phyloP scores from a whole-genome alignment of 2,329 filamentous ascomycete species.

The Fusarium clavum region DNA sequence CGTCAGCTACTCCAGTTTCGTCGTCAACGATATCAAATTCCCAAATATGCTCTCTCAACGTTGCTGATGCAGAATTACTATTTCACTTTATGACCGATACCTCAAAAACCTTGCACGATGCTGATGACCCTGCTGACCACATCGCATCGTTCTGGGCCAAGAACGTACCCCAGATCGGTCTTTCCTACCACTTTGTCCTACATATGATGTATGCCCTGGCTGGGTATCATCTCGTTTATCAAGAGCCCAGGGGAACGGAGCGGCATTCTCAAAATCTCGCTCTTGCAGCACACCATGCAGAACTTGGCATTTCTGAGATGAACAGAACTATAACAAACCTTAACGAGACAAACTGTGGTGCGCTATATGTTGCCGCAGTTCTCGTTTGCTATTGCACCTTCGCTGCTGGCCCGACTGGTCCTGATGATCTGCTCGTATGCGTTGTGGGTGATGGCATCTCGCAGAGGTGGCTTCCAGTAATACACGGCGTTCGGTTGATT shows the following conservation, averaged over 20 bases:
- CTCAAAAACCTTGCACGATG: slow-evolving; percentile 40
- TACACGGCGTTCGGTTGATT: slow-evolving; percentile 45
- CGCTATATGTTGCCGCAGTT: slow-evolving; percentile 46
- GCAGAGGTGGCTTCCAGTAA: slow-evolving; percentile 44
- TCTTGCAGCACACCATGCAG: slow-evolving; percentile 44
- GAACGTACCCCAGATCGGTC: slow-evolving; percentile 47
- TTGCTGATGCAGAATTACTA: slow-evolving; percentile 48
- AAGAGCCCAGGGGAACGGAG: slow-evolving; percentile 37
- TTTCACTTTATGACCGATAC: slow-evolving; percentile 47
- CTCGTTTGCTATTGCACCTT: slow-evolving; percentile 49
- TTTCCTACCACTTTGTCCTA: slow-evolving; percentile 47
- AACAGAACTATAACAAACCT: slow-evolving; percentile 41
- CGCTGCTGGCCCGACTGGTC: slow-evolving; percentile 47
- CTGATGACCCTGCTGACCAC: slow-evolving; percentile 28
- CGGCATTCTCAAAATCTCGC: slow-evolving; percentile 30
- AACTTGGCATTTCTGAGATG: slow-evolving; percentile 45
- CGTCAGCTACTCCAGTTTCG: slow-evolving; percentile 38
- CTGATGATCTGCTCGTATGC: slow-evolving; percentile 47
- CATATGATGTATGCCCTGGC: slow-evolving; percentile 47
- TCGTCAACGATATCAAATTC: slow-evolving; percentile 40
- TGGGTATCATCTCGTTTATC: slow-evolving; percentile 44
- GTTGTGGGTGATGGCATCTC: slow-evolving; percentile 37
- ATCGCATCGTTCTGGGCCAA: slow-evolving; percentile 46
- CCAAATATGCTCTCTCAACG: slow-evolving; percentile 41
- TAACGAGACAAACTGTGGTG: slow-evolving; percentile 46